Base-by-base conservation (phyloP, 352 stramenopile species). In the Blastocystis sp. region DNA sequence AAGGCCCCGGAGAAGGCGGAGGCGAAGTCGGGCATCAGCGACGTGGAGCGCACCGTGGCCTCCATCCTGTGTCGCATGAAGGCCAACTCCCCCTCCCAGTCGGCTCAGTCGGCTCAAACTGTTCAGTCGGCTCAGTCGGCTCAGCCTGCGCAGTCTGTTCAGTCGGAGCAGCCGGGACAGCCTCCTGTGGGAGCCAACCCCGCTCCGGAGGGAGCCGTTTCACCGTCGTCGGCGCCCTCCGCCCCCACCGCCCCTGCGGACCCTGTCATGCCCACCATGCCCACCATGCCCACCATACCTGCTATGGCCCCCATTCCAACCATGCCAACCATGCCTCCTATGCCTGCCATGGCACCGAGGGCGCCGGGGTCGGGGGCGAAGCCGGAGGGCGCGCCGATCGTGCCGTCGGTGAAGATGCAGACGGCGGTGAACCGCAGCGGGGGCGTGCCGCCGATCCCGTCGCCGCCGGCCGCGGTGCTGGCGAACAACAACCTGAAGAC, bases 11-110 rank as follows among this genome's bases (percentile, higher is more conserved):
- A 74, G 64, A 3, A 19, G 14, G 64, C 9, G 43, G 23, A 34
- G 45, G 56, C 45, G n/a, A 53, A 41, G 40, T n/a, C 60, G 40
- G 45, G 5, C n/a, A 67, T 67, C 19, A 67, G 53, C 17, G 38
- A 70, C 23, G 34, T 84, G 11, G 74, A 84, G 45, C 74, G 56
- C 11, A 43, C 34, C 40, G 74, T 64, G 4, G 74, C 74, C 2
- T 40, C 17, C 40, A 84, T 84, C 69, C 74, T 84, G 11, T 84
- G 74, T 0, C 14, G 23, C 59, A 84, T 84, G 74, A 62, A 64
- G 28, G 14, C n/a, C 19, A 45, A 10, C 5, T n/a, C 40, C 21
- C 11, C 40, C 64, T 10, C 34, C 19, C 34, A 38, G 21, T 74
- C 34, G 7, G 17, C 21, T 28, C 17, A 48, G 34, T 28, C 64